Conservation (phyloP, 352 stramenopile species). For the Peronospora tabacina region DNA sequence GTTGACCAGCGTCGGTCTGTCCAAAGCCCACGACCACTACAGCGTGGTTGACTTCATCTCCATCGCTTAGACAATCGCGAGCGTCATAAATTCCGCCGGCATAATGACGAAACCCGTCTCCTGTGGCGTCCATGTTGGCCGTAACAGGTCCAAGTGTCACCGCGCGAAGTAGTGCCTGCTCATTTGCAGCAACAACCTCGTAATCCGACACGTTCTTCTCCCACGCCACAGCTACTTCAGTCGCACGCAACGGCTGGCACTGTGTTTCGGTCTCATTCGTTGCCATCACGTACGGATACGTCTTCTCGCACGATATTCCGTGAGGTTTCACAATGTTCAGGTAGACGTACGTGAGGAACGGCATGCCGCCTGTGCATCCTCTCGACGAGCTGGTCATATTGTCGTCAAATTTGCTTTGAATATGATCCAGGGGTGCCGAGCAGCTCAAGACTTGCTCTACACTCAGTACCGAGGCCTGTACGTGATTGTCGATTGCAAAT, state of each 20-base stretch:
- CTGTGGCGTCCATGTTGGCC: constrained; percentile 65
- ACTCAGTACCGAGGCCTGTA: constrained; percentile 55
- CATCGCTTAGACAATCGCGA: constrained; percentile 59
- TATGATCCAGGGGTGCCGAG: constrained; percentile 59
- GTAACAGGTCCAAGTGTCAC: constrained; percentile 62
- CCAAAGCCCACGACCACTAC: constrained; percentile 84
- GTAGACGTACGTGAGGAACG: constrained; percentile 87
- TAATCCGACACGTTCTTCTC: constrained; percentile 42
- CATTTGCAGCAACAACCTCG: constrained; percentile 38
- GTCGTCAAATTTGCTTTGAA: constrained; percentile 58
- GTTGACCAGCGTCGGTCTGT: constrained; percentile 50
- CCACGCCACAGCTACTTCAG: constrained; percentile 47
- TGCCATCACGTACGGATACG: constrained; percentile 77
- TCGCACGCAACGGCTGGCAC: constrained; percentile 26
- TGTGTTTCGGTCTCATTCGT: constrained; percentile 41
- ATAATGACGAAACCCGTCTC: constrained; percentile 80
- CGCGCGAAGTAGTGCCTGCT: constrained; percentile 56
- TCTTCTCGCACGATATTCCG: constrained; percentile 58
- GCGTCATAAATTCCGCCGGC: constrained; percentile 82
- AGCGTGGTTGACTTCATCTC: constrained; percentile 80
- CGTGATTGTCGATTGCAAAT: constrained; percentile 70
- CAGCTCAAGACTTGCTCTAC: constrained; percentile 83
- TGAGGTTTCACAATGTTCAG: constrained; percentile 48
- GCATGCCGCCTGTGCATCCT: constrained; percentile 84
- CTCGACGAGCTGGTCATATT: constrained; percentile 74